Conservation (phyloP, 2,329 filamentous ascomycete species). For the Penicillium sp. region DNA sequence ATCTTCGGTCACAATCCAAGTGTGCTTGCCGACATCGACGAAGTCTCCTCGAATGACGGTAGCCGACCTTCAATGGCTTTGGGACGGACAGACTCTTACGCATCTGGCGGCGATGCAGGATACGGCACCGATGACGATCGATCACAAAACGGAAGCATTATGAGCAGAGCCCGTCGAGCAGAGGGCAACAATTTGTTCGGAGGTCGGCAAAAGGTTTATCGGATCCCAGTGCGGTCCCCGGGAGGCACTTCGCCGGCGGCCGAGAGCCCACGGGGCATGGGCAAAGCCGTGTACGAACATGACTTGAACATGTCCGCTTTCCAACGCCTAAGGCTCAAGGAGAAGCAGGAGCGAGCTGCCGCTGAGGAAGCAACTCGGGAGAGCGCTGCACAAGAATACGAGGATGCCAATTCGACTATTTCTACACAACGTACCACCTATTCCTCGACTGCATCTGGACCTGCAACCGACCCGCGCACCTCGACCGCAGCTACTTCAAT, state of each 20-base stretch:
- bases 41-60: slow-evolving; percentile 76
- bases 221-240: slow-evolving; percentile 61
- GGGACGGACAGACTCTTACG: slow-evolving; percentile 64
- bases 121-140: slow-evolving; percentile 66
- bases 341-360: slow-evolving; percentile 50
- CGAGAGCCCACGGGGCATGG: slow-evolving; percentile 49
- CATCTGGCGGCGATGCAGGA: slow-evolving; percentile 56
- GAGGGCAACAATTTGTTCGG: slow-evolving; percentile 95
- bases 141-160: slow-evolving; percentile 65
- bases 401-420: slow-evolving; percentile 54
- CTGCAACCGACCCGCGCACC: slow-evolving; percentile 65
- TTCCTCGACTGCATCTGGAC: slow-evolving; percentile 78
- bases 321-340: slow-evolving; percentile 64
- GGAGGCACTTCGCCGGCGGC: slow-evolving; percentile 28
- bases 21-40: slow-evolving; percentile 78
- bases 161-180: slow-evolving; percentile 75
- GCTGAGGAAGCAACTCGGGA: slow-evolving; percentile 41
- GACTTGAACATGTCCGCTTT: slow-evolving; percentile 83
- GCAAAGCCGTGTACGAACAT: slow-evolving; percentile 75
- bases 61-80: slow-evolving; percentile 57
- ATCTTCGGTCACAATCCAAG: slow-evolving; percentile 65
- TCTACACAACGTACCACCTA: slow-evolving; percentile 75
- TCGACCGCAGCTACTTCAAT: slow-evolving; percentile 89
- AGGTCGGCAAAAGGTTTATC: slow-evolving; percentile 92
- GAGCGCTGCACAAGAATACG: slow-evolving; percentile 40